Conservation (phyloP, 176 grass and related monocot species). For the Cenchrus americanus region DNA sequence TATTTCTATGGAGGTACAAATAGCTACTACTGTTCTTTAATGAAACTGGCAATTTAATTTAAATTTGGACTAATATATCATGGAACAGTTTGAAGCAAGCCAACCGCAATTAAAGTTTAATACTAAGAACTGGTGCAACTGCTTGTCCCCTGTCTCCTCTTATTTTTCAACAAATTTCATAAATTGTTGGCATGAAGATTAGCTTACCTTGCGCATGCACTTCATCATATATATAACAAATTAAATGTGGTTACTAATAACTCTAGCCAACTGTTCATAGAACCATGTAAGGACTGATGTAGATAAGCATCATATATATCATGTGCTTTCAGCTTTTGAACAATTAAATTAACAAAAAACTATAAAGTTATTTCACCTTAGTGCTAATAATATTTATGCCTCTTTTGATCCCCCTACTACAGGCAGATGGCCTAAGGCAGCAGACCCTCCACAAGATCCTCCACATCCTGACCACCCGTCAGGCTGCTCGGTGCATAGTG, state of each 20-base stretch:
- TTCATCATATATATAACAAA: background rate
- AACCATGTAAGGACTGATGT: background rate
- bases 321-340: too few relatives aligned
- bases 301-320: background rate
- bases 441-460: slow-evolving; percentile 57
- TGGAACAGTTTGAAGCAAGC: background rate
- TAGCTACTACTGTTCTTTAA: background rate
- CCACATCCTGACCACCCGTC: slow-evolving; percentile 43
- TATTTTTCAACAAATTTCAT: background rate
- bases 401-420: background rate
- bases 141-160: background rate
- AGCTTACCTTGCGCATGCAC: background rate
- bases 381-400: background rate
- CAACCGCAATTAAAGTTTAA: background rate
- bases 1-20: background rate
- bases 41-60: background rate
- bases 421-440: slow-evolving; percentile 60
- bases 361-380: background rate
- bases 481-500: slow-evolving; percentile 45
- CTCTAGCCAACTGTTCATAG: background rate
- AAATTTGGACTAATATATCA: background rate
- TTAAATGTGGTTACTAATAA: background rate
- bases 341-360: background rate
- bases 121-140: background rate
- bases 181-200: background rate